Base-by-base conservation (phyloP, 176 grass and related monocot genomes). In the Musa troglodytarum region DNA sequence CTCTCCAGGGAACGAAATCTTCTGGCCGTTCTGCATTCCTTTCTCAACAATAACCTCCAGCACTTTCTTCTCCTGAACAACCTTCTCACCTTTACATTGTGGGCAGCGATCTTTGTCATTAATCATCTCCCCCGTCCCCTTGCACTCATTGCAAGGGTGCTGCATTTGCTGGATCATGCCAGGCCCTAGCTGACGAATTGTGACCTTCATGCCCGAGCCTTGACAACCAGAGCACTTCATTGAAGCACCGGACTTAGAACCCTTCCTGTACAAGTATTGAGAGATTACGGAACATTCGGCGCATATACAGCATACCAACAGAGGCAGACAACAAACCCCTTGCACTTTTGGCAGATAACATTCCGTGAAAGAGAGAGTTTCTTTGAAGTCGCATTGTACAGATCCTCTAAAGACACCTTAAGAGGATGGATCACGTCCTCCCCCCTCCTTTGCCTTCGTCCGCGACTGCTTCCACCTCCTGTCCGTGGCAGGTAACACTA, bases 81-180 rank as follows among this genome's bases (percentile, higher is more conserved):
- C 90, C 82, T 93, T 98, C 77, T 98, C 94, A 2, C 94, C 94
- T 82, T 93, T 98, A 86, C 94, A 98, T 71, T 87, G 83, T n/a
- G 79, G 84, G 78, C 94, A 98, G 43, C 94, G 83, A 50, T 98
- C 94, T 69, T 93, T 98, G 63, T 98, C 94, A 6, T 85, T 98
- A 78, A 98, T 98, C 59, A 83, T 87, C 76, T 98, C 94, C 10
- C 94, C 90, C 21, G 94, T 98, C n/a, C 94, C 94, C 86, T 82
- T 98, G 82, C 94, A 98, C 64, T 98, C 94, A 69, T 93, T 93
- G 86, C 94, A 98, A 59, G 94, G 67, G 26, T 91, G 88, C 86
- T 98, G 94, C 94, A 98, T 93, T 80, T 93, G 94, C 82, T 93
- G 94, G 78, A 98, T 93, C 94, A 98, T 98, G 24, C 88, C 90